Evolutionary conservation across 768 basidiomycete species (phyloP).

Genomic region (Phaeotremella skinneri): DNA sequence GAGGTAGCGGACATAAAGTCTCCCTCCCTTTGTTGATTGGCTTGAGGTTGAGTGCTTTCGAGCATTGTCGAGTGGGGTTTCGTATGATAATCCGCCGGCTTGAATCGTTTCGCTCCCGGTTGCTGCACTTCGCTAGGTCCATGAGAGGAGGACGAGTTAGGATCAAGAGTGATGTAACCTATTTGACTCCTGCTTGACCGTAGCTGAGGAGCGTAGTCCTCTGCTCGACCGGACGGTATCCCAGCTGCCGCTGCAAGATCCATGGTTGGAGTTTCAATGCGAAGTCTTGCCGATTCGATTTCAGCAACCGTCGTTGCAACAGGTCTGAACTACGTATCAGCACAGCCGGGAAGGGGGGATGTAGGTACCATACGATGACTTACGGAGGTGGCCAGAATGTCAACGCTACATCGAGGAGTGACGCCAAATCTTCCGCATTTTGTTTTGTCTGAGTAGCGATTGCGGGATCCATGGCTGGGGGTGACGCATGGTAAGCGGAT

Average conservation of each 20-base stretch:
- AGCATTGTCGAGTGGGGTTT: no score
- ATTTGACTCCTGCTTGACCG: background rate
- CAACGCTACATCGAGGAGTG: slow-evolving; percentile 6
- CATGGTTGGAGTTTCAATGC: background rate
- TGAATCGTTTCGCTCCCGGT: no score
- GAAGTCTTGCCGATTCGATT: background rate
- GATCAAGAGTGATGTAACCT: no score
- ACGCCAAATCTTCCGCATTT: background rate
- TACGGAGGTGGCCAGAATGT: slow-evolving; percentile 22
- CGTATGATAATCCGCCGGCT: no score
- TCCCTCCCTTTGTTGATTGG: background rate
- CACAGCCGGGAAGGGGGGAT: background rate
- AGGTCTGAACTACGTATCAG: background rate
- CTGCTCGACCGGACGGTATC: background rate
- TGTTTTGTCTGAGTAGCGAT: slow-evolving; percentile 1
- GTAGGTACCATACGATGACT: background rate
- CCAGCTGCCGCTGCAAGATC: background rate
- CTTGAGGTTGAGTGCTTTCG: no score
- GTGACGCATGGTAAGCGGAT: background rate
- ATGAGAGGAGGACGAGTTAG: no score
- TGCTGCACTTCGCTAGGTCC: no score
- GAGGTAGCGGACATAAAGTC: background rate
- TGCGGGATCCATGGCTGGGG: background rate
- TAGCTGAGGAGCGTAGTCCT: background rate
- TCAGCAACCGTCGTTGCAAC: background rate